Evolutionary conservation across 2,329 filamentous ascomycete species (phyloP), one percentile per base, ranked within the genome.

Genomic region (Madurella fahalii): DNA sequence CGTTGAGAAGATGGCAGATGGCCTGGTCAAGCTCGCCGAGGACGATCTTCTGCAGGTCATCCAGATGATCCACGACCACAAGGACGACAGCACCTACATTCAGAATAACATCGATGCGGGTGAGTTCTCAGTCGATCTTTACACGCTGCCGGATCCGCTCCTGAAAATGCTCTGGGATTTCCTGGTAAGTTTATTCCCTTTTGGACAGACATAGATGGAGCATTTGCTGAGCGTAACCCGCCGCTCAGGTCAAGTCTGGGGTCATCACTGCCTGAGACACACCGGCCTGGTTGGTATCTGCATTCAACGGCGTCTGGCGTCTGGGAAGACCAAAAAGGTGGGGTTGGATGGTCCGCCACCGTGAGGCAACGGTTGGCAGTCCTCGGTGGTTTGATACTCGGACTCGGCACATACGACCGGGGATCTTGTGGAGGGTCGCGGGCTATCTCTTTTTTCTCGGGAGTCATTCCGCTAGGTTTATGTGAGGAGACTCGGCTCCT

Each of bases 1-100:
- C 71, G 94, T 96, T 78, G 94, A 99, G 77, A 97, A 96, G 79
- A 83, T 99, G 65, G 94, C 93, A 32, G 92, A 97, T 56, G 91
- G 87, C 0, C 77, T 99, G 55, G 85, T 93, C 69, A 91, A 90
- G 76, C 83, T 99, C 25, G 82, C 83, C 61, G 94, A 99, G 76
- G 94, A 99, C 63, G 93, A 97, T 67, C 77, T 99, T 41, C 78
- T 99, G 58, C 89, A 94, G 64, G 90, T 97, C 20, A 95, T 99
- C 58, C 93, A 97, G 75, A 87, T 99, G 83, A 93, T 99, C 59
- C 94, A 97, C 71, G 94, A 99, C 74, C 90, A 96, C 75, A 97
- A 97, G 79, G 86, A 84, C 1, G 83, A 90, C 5, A 91, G 96
- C 61, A 96, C 93, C 1, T 97, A 96, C 74, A 95, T 93, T 47